These are phyloP conservation scores for Suillus discolor DNA, from an alignment of 768 basidiomycete species.

Conservation along the genomic window DNA sequence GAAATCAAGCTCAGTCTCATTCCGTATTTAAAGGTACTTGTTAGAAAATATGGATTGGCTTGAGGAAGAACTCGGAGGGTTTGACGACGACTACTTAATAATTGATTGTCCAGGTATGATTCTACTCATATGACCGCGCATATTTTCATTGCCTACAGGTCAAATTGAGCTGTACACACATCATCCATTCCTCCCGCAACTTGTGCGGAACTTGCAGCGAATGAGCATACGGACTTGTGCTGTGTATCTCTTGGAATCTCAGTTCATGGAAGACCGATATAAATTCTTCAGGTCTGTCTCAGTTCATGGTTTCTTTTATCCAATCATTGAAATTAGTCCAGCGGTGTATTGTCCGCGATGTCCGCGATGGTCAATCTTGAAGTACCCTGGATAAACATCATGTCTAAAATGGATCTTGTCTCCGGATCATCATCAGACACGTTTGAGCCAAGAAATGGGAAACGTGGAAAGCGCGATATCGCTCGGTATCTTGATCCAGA, in stretches of 20 bases:
- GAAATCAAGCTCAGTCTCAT: constrained; percentile 1
- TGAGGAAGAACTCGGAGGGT: constrained; percentile 93
- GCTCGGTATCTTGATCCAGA: constrained; percentile 97
- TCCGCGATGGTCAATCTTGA: constrained; percentile 98
- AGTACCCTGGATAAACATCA: constrained; percentile 95
- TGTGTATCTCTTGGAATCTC: constrained; percentile 92
- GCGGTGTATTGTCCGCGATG: constrained; percentile 97
- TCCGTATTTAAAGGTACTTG: constrained; percentile 67
- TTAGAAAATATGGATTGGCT: constrained; percentile 98
- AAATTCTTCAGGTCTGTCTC: constrained; percentile 86
- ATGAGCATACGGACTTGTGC: constrained; percentile 88
- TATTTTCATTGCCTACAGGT: constrained; percentile 46
- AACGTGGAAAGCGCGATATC: constrained; percentile 75
- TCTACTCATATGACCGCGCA: constrained; percentile 3
- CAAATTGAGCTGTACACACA: constrained; percentile 99
- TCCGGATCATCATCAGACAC: constrained; percentile 42
- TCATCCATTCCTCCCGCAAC: constrained; percentile 91
- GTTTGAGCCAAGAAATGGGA: constrained; percentile 68
- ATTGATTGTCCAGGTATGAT: constrained; percentile 85
- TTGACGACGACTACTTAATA: constrained; percentile 93
- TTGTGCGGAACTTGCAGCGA: constrained; percentile 73
- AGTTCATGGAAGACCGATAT: constrained; percentile 99
- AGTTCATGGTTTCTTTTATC: constrained; percentile 1
- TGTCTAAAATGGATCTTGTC: constrained; percentile 99
- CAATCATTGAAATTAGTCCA: constrained; percentile 28